Base-by-base conservation (phyloP, 192 early-diverging fungal genomes). In the Podila horticola region DNA sequence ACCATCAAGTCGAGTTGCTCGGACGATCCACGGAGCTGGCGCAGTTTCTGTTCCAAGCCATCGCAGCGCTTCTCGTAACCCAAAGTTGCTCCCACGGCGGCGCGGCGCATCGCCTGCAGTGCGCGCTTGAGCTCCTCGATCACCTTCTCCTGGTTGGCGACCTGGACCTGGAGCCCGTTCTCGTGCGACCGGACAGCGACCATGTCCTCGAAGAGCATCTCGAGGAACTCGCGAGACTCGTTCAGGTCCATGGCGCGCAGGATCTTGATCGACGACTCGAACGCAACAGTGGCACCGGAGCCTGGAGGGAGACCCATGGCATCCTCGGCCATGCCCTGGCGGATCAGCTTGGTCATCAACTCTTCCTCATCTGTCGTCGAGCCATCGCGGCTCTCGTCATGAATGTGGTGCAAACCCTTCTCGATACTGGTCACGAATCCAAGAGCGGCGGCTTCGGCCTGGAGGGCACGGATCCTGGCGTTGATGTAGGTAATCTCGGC, bases 401-500 rank as follows among this genome's bases (percentile, higher is more conserved):
- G 62, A 19, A 41, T 33, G 19, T 33, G 28, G 29, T 64, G 61
- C 20, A 49, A n/a, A 22, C 31, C 49, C 64, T 71, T 84, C 48
- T 77, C 72, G 33, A 74, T 63, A 11, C 58, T 19, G 5, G 75
- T 84, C n/a, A 79, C 70, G n/a, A 72, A 76, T 30, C 67, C 69
- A 5, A 74, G 51, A 30, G 68, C 72, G 3, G 86, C 88, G 0
- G 87, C 87, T 63, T 90, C 88, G 41, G 83, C 62, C 67, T 88
- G 87, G 24, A 91, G 58, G 11, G 83, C 82, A 22, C 72, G 74
- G 67, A 91, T 89, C 15, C 84, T 82, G 62, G 86, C 83, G 58
- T 86, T 85, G 22, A 91, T 66, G 58, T 86, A 88, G n/a, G 83
- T 57, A n/a, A 91, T 83, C 58, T 91, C 90, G 12, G 87, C 87